A percentile compares a stretch with the other conserved stretches of the same genome.
These are phyloP conservation scores for Mucor velutinosus DNA, from an alignment of 371 early-diverging fungal species.

Conservation along the genomic window DNA sequence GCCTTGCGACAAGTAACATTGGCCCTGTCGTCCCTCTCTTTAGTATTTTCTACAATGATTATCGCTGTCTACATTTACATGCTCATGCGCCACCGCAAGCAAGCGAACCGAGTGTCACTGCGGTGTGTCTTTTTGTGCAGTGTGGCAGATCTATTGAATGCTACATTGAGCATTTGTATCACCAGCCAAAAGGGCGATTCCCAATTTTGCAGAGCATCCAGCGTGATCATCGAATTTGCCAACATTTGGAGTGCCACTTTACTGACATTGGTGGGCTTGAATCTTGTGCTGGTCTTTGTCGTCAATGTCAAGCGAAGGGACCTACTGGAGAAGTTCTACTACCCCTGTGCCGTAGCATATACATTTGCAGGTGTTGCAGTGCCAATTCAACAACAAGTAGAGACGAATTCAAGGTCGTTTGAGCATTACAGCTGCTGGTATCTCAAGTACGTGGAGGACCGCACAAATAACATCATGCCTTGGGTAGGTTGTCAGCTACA, in stretches of 20 bases:
- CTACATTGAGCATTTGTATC: conserved; percentile 4
- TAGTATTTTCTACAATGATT: neutral
- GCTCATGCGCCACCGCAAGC: neutral
- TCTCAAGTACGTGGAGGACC: neutral
- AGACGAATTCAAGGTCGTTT: neutral
- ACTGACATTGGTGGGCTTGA: conserved; percentile 30
- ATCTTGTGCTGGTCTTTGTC: conserved; percentile 34
- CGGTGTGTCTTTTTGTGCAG: conserved; percentile 28
- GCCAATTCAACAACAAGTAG: conserved; percentile 5
- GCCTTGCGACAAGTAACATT: neutral
- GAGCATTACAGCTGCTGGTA: conserved; percentile 5
- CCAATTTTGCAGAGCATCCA: conserved; percentile 18
- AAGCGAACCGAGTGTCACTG: conserved; percentile 30
- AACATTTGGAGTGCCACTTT: conserved; percentile 17
- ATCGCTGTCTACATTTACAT: conserved; percentile 6
- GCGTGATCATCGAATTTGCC: conserved; percentile 11
- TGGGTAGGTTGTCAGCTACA: conserved; percentile 33
- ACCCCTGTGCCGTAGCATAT: conserved; percentile 9
- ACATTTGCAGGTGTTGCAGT: conserved; percentile 11
- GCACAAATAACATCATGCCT: conserved; percentile 5
- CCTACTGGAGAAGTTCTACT: conserved; percentile 2
- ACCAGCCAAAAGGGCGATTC: neutral
- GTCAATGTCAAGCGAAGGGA: conserved; percentile 8
- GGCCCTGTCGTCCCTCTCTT: neutral
- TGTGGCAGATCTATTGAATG: conserved; percentile 5